Evolutionary conservation across 176 grass and related monocot species (phyloP).

Genomic region (Saccharum spontaneum): DNA sequence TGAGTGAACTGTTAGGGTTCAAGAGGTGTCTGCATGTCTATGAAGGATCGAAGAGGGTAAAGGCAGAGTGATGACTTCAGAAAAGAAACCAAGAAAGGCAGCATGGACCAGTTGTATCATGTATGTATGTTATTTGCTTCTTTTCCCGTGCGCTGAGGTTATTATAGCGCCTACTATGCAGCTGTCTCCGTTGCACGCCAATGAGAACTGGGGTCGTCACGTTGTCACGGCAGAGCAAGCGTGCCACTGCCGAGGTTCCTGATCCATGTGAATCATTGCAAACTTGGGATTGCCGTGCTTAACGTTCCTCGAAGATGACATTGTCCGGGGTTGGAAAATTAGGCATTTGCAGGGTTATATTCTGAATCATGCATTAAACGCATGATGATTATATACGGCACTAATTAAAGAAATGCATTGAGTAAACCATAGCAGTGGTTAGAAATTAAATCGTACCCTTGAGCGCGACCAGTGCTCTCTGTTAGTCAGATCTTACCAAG

Average conservation of each 20-base stretch:
- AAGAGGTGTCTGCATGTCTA: neutral
- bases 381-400: no score
- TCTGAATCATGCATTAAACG: no score
- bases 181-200: neutral
- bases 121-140: neutral
- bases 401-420: no score
- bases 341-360: no score
- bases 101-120: neutral
- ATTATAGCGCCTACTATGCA: neutral
- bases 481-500: no score
- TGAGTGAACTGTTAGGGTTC: neutral
- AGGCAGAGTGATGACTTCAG: neutral
- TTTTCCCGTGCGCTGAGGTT: neutral
- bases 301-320: no score
- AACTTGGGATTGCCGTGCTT: neutral
- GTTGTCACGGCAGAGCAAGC: neutral
- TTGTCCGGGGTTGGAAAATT: no score
- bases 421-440: no score
- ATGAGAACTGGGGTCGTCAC: neutral
- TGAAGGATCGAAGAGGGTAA: neutral
- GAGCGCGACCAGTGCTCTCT: no score
- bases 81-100: neutral
- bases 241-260: neutral
- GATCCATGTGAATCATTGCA: neutral
- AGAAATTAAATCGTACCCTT: no score